Evolutionary conservation across 73 alveolate genomes (phyloP).

Genomic region (Tetrahymena malaccensis): DNA sequence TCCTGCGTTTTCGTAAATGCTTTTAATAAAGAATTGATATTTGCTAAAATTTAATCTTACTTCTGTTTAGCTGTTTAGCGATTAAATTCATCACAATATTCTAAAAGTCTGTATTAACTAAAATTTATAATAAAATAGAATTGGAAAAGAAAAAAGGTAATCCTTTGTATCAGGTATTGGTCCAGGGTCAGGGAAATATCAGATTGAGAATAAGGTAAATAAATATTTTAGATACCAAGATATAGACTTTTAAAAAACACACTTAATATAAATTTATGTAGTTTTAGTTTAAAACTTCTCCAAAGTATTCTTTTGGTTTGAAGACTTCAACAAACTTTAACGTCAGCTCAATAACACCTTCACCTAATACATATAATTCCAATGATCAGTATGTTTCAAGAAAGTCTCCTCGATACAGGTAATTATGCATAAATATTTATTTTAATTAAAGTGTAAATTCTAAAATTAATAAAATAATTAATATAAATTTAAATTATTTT

Average conservation of each 20-base stretch:
- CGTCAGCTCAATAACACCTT: not conserved
- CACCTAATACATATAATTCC: not conserved
- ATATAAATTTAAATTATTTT: too few relatives aligned
- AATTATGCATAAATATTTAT: not conserved
- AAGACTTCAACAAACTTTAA: not conserved
- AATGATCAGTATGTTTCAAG: not conserved
- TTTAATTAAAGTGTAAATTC: not conserved
- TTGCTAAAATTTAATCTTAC: too few relatives aligned
- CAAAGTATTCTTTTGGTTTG: not conserved
- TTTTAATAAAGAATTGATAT: too few relatives aligned
- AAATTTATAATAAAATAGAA: not conserved
- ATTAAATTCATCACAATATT: not conserved
- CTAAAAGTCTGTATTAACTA: not conserved
- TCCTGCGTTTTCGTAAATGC: not conserved
- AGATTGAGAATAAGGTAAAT: not conserved
- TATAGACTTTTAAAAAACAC: not conserved
- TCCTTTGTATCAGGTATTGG: not conserved
- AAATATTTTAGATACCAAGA: not conserved
- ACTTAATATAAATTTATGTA: not conserved
- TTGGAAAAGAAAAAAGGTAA: not conserved
- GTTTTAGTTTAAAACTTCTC: not conserved
- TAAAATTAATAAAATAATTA: not conserved
- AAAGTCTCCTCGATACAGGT: not conserved
- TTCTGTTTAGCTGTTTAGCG: not conserved
- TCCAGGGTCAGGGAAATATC: not conserved